Evolutionary conservation across 257 asterid species (phyloP), one percentile per base, ranked within the genome.

Genomic region (Solanum etuberosum): DNA sequence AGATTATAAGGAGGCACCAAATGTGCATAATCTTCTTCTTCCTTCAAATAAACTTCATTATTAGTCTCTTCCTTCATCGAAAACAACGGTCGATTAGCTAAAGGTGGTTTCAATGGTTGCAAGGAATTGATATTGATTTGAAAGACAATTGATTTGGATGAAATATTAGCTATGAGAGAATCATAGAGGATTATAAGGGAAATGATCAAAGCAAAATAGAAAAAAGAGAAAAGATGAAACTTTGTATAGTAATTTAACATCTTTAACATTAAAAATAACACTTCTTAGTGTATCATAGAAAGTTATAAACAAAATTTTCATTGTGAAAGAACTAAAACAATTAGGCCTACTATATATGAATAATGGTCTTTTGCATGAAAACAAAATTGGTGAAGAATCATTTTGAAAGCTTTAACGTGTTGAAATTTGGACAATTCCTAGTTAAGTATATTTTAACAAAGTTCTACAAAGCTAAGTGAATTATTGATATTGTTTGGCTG

Each of bases 191-290:
- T 83, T 21, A 92, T 71, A 32, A 91, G n/a, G 20, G 90, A 27
- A 86, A 92, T 86, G 43, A 91, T 88, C 63, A 89, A 35, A 3
- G 91, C 87, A 81, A 87, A 85, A 31, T 87, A 84, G 84, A 89
- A 31, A 80, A 88, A 85, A 37, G 93, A 87, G 86, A 90, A 91
- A 20, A 92, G 23, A 71, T 90, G 88, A 10, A 85, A 23, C 81
- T 87, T 92, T 68, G 87, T 71, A 57, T 54, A 51, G 61, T 90
- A 83, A 86, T 89, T 88, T 4, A 86, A 68, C 96, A 92, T 93
- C 38, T 86, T 87, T 9, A 37, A 21, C 31, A 35, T 73, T 73
- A 31, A 73, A 73, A 73, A 35, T 73, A 10, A 3, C 31, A 37
- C 32, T 21, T 73, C 20, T 71, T 71, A 34, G 9, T 14, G 23